Evolutionary conservation across 176 grass and related monocot species (phyloP).

Genomic region (Themeda triandra): DNA sequence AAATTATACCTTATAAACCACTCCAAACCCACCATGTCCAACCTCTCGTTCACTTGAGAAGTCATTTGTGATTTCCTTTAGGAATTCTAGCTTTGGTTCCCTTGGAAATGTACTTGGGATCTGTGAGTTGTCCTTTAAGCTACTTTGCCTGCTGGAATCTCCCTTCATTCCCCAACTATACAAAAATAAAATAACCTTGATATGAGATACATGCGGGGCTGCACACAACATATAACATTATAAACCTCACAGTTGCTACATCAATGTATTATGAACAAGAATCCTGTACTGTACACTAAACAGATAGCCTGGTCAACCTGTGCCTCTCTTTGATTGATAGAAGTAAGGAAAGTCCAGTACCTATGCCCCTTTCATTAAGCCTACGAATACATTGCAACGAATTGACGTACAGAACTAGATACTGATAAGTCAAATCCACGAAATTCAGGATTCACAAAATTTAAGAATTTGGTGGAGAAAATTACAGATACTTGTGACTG

Average conservation of each 20-base stretch:
- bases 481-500: not conserved
- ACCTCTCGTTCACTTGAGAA: constrained; percentile 16
- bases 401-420: not conserved
- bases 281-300: too few relatives aligned
- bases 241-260: not conserved
- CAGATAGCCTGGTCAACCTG: not conserved
- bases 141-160: not conserved
- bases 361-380: not conserved
- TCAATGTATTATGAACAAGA: not conserved
- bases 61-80: not conserved
- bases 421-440: not conserved
- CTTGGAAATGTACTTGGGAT: not conserved
- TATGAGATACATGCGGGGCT: not conserved
- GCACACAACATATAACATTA: not conserved
- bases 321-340: too few relatives aligned
- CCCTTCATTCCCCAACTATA: not conserved
- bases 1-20: constrained; percentile 16
- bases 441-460: not conserved
- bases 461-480: not conserved
- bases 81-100: not conserved
- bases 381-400: too few relatives aligned
- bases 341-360: not conserved
- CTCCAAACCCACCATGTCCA: constrained; percentile 1
- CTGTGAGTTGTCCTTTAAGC: not conserved
- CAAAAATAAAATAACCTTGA: not conserved